Evolutionary conservation across 164 flowering plant species (phyloP).

Genomic region (Saururus chinensis): DNA sequence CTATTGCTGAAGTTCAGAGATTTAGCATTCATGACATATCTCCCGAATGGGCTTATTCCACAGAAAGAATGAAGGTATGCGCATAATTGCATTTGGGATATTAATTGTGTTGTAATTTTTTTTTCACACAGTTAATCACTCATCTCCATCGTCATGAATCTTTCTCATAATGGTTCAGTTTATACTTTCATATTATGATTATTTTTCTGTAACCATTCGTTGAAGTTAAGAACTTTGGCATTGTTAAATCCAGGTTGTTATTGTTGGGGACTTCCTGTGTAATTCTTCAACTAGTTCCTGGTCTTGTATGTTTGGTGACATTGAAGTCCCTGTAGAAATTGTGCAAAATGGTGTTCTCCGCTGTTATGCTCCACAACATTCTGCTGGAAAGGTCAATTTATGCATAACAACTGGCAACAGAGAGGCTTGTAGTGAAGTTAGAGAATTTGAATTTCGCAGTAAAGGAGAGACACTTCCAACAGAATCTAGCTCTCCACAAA

Average conservation of each 20-base stretch:
- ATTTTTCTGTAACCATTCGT: too few species aligned
- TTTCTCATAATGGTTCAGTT: neutral
- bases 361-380: constrained; percentile 68
- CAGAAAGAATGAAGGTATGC: constrained; percentile 68
- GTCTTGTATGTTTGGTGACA: constrained; percentile 89
- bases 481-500: constrained; percentile 13
- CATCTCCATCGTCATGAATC: constrained; percentile 2
- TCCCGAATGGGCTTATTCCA: constrained; percentile 81
- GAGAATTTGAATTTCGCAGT: constrained; percentile 76
- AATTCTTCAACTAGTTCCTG: constrained; percentile 56
- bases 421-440: constrained; percentile 79
- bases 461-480: constrained; percentile 16
- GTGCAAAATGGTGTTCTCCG: constrained; percentile 76
- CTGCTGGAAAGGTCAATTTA: constrained; percentile 60
- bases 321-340: constrained; percentile 72
- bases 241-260: constrained; percentile 53
- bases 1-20: constrained; percentile 48
- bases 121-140: neutral
- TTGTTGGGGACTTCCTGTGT: constrained; percentile 84
- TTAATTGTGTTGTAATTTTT: neutral
- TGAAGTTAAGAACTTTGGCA: too few species aligned
- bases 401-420: constrained; percentile 76
- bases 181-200: too few species aligned
- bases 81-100: neutral
- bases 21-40: constrained; percentile 69